A percentile compares a stretch with the other conserved stretches of the same genome.
These are phyloP conservation scores for Chaetoceros muelleri DNA, from an alignment of 108 stramenopile genomes.

Conservation along the genomic window DNA sequence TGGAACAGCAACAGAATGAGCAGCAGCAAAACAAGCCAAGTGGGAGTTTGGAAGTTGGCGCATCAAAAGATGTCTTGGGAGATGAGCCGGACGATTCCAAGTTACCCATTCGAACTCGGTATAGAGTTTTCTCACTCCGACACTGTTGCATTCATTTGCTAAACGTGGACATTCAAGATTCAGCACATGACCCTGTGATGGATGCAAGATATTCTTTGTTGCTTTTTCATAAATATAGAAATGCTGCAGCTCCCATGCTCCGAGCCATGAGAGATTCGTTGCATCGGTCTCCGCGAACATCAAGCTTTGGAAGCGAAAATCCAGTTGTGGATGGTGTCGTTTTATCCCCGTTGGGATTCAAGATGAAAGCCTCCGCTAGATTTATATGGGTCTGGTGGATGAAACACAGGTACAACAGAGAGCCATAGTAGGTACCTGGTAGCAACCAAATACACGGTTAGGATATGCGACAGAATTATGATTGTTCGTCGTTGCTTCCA, in stretches of 20 bases:
- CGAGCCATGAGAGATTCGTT: slow-evolving; percentile 8
- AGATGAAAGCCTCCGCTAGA: slow-evolving; percentile 1
- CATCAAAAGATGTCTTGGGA: neutral
- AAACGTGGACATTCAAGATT: slow-evolving; percentile 8
- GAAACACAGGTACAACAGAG: neutral
- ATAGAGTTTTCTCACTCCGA: slow-evolving; percentile 3
- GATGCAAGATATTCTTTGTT: slow-evolving; percentile 8
- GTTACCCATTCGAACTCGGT: slow-evolving; percentile 1
- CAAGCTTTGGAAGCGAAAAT: slow-evolving; percentile 3
- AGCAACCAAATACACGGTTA: too few species aligned
- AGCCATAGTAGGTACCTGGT: too few species aligned
- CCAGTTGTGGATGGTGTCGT: slow-evolving; percentile 10
- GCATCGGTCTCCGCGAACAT: slow-evolving; percentile 7
- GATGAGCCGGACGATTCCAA: neutral
- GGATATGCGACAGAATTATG: too few species aligned
- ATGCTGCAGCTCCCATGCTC: slow-evolving; percentile 1
- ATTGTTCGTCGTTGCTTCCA: too few species aligned
- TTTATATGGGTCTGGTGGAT: slow-evolving; percentile 14
- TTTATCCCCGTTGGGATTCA: slow-evolving; percentile 1
- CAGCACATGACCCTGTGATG: slow-evolving; percentile 6
- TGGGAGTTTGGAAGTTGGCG: neutral
- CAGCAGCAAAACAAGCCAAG: neutral
- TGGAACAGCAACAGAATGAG: neutral
- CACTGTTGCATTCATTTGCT: slow-evolving; percentile 7
- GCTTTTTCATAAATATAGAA: slow-evolving; percentile 9